Conservation (phyloP, 2,329 filamentous ascomycete species). For the Aspergillus ochraceus region DNA sequence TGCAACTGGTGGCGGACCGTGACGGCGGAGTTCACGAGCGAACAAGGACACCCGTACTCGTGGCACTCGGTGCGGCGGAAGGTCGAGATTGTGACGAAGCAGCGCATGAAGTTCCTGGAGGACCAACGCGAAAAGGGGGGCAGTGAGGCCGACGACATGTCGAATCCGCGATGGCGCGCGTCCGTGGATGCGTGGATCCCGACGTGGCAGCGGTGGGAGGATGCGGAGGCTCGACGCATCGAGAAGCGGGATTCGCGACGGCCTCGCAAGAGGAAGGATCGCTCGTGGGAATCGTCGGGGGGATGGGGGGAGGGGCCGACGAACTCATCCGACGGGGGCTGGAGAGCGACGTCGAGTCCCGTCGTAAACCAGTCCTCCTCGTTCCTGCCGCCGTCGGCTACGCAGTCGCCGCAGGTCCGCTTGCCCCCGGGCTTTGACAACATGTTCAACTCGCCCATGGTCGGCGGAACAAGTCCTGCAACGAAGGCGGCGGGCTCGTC, state of each 20-base stretch:
- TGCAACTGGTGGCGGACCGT: slow-evolving; percentile 45
- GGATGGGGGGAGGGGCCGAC: slow-evolving; percentile 15
- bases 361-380: not conserved
- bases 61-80: slow-evolving; percentile 46
- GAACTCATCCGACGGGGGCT: not conserved
- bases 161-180: slow-evolving; percentile 40
- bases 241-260: slow-evolving; percentile 38
- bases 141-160: slow-evolving; percentile 28
- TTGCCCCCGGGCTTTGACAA: slow-evolving; percentile 41
- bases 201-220: slow-evolving; percentile 41
- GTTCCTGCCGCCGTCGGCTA: slow-evolving; percentile 4
- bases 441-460: slow-evolving; percentile 32
- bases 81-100: slow-evolving; percentile 42
- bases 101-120: slow-evolving; percentile 41
- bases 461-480: not conserved
- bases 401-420: slow-evolving; percentile 19
- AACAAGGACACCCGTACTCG: slow-evolving; percentile 41
- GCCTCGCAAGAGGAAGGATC: slow-evolving; percentile 28
- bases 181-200: slow-evolving; percentile 44
- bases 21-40: slow-evolving; percentile 38
- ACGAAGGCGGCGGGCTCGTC: slow-evolving; percentile 12
- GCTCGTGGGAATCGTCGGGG: slow-evolving; percentile 13
- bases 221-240: slow-evolving; percentile 38
- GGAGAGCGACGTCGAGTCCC: not conserved
- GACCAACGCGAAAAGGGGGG: slow-evolving; percentile 32